Evolutionary conservation across 2,329 filamentous ascomycete species (phyloP).

Genomic region (Colletotrichum lini): DNA sequence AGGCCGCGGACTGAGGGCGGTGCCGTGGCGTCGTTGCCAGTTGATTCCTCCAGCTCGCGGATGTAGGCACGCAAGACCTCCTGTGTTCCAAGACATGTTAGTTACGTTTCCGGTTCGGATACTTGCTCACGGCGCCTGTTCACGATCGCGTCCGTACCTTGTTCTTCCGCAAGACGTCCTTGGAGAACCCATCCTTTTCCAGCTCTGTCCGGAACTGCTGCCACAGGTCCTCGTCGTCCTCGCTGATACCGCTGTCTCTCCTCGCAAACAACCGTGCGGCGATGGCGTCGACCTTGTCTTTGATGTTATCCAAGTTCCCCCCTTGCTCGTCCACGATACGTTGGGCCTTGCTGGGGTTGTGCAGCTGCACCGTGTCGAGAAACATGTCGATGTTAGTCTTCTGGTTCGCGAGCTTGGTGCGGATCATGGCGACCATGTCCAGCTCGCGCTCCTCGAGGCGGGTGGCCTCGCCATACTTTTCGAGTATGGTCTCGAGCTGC

Average conservation of each 20-base stretch:
- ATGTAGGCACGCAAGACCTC: slow-evolving; percentile 74
- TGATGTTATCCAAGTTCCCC: slow-evolving; percentile 66
- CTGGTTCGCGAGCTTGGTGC: slow-evolving; percentile 64
- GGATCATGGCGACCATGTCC: slow-evolving; percentile 59
- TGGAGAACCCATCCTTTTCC: slow-evolving; percentile 70
- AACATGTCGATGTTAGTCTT: slow-evolving; percentile 69
- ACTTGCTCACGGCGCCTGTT: background rate
- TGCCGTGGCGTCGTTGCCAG: slow-evolving; percentile 57
- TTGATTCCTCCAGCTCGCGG: slow-evolving; percentile 68
- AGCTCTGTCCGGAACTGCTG: slow-evolving; percentile 71
- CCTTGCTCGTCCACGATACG: slow-evolving; percentile 54
- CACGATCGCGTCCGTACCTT: slow-evolving; percentile 60
- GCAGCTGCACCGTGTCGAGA: slow-evolving; percentile 70
- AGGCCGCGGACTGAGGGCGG: slow-evolving; percentile 68
- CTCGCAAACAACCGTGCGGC: slow-evolving; percentile 65
- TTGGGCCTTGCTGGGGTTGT: slow-evolving; percentile 59
- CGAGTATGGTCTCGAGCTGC: slow-evolving; percentile 68
- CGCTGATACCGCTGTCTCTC: slow-evolving; percentile 53
- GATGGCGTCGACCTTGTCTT: slow-evolving; percentile 72
- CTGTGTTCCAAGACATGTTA: slow-evolving; percentile 53
- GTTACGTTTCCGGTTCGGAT: slow-evolving; percentile 9
- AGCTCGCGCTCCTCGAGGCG: slow-evolving; percentile 50
- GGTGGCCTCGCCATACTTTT: slow-evolving; percentile 56
- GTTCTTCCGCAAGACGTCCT: slow-evolving; percentile 68
- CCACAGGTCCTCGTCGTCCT: slow-evolving; percentile 69